Evolutionary conservation across 768 basidiomycete species (phyloP).

Genomic region (Strobilomyces confusus): DNA sequence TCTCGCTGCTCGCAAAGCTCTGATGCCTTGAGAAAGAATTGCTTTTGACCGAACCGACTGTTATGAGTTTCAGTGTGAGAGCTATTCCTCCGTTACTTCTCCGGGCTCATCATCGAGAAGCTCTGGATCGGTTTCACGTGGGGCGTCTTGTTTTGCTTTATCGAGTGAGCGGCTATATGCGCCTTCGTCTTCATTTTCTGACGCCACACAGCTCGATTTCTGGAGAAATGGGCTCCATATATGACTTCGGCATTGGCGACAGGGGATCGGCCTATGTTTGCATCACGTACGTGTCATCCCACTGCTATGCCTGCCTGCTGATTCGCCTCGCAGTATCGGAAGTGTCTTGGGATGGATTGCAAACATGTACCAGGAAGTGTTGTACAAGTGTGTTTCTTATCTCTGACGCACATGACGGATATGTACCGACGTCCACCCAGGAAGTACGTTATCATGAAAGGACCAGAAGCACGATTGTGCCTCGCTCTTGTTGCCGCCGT

Average conservation of each 20-base stretch:
- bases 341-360: constrained; percentile 44
- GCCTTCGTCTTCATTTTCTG: neutral
- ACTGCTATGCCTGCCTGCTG: neutral
- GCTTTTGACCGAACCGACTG: constrained; percentile 56
- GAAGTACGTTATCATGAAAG: constrained; percentile 30
- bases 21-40: constrained; percentile 14
- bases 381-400: constrained; percentile 42
- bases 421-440: constrained; percentile 13
- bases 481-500: constrained; percentile 51
- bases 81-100: neutral
- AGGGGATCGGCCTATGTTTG: constrained; percentile 57
- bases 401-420: neutral
- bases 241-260: constrained; percentile 56
- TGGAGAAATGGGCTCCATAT: constrained; percentile 51
- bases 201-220: constrained; percentile 44
- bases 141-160: constrained; percentile 69
- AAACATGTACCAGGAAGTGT: constrained; percentile 45
- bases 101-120: constrained; percentile 31
- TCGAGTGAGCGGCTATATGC: constrained; percentile 42
- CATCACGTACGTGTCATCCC: constrained; percentile 42
- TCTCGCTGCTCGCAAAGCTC: neutral
- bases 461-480: constrained; percentile 60
- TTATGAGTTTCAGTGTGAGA: constrained; percentile 66
- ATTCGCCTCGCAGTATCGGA: constrained; percentile 43
- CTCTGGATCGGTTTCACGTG: constrained; percentile 73